phyloP scores from a whole-genome alignment of 768 basidiomycete species.

The Rubroboletus satanas region DNA sequence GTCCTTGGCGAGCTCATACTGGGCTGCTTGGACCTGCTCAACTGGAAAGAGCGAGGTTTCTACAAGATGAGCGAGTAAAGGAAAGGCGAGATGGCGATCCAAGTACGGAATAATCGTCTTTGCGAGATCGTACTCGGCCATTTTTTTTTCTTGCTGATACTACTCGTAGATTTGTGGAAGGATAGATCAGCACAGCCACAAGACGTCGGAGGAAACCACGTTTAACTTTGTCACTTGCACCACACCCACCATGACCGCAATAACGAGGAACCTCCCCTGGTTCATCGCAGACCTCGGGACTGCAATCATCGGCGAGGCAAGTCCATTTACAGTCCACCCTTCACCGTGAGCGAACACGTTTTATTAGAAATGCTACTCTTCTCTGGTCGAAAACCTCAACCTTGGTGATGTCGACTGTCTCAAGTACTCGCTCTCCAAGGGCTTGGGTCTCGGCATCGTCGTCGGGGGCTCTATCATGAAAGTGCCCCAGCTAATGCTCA shows the following conservation, averaged over 20 bases:
- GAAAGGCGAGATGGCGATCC: slow-evolving; percentile 93
- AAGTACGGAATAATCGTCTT: slow-evolving; percentile 87
- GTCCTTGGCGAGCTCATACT: slow-evolving; percentile 95
- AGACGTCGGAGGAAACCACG: neutral
- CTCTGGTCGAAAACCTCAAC: slow-evolving; percentile 83
- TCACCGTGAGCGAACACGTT: neutral
- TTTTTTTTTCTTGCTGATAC: slow-evolving; percentile 29
- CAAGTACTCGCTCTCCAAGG: slow-evolving; percentile 90
- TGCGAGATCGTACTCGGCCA: slow-evolving; percentile 91
- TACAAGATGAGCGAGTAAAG: slow-evolving; percentile 83
- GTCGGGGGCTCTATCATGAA: slow-evolving; percentile 94
- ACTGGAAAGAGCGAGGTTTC: slow-evolving; percentile 72
- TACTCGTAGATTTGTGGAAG: neutral
- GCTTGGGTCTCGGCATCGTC: slow-evolving; percentile 88
- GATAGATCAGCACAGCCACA: slow-evolving; percentile 25
- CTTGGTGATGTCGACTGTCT: slow-evolving; percentile 75
- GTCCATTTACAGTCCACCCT: slow-evolving; percentile 5
- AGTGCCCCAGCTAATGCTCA: slow-evolving; percentile 86
- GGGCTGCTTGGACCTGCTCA: slow-evolving; percentile 80
- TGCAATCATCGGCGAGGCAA: slow-evolving; percentile 76
- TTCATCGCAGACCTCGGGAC: slow-evolving; percentile 79
- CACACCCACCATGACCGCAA: slow-evolving; percentile 53
- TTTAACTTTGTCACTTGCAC: slow-evolving; percentile 3
- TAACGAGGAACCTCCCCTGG: slow-evolving; percentile 84
- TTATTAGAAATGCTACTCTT: slow-evolving; percentile 83